Evolutionary conservation across 805 yeast genomes (phyloP).

Genomic region (Ogataea siamensis): DNA sequence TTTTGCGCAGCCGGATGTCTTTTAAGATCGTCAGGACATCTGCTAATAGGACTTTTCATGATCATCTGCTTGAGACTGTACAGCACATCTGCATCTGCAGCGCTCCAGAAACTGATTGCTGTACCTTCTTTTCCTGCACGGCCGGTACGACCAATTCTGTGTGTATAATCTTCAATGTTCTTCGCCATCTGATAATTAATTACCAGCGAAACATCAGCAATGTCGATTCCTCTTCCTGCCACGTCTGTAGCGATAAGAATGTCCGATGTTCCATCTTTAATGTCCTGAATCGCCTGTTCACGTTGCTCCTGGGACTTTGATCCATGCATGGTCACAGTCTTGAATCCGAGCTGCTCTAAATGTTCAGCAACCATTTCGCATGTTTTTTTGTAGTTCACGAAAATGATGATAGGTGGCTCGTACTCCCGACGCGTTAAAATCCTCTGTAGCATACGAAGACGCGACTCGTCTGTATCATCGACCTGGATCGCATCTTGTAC

Average conservation of each 20-base stretch:
- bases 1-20: slow-evolving; percentile 22
- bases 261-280: slow-evolving; percentile 54
- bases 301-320: slow-evolving; percentile 82
- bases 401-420: slow-evolving; percentile 67
- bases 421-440: slow-evolving; percentile 35
- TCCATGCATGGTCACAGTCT: slow-evolving; percentile 75
- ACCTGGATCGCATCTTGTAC: slow-evolving; percentile 64
- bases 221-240: slow-evolving; percentile 94
- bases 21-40: slow-evolving; percentile 40
- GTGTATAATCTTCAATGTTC: slow-evolving; percentile 79
- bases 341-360: slow-evolving; percentile 44
- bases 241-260: slow-evolving; percentile 89
- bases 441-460: slow-evolving; percentile 41
- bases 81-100: slow-evolving; percentile 52
- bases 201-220: slow-evolving; percentile 82
- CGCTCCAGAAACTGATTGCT: slow-evolving; percentile 69
- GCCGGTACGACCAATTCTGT: slow-evolving; percentile 95
- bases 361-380: slow-evolving; percentile 66
- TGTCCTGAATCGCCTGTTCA: slow-evolving; percentile 66
- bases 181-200: slow-evolving; percentile 83
- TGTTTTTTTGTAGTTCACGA: slow-evolving; percentile 71
- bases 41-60: slow-evolving; percentile 37
- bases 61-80: slow-evolving; percentile 51
- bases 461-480: slow-evolving; percentile 41
- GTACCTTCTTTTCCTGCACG: slow-evolving; percentile 84